Conservation (phyloP, 1,284 basidiomycete genomes). For the Stereum hirsutum region DNA sequence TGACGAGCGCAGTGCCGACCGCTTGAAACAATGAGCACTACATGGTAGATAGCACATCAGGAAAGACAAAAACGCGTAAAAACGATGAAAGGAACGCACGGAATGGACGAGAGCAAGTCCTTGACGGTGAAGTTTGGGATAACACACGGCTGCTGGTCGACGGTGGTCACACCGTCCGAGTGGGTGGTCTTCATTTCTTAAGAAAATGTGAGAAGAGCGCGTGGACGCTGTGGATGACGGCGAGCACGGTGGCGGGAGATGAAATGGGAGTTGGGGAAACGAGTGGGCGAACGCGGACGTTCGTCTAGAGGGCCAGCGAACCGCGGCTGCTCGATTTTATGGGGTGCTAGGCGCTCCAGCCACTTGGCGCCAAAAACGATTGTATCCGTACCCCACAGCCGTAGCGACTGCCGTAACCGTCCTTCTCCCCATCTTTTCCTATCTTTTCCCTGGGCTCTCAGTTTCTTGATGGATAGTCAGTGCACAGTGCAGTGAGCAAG, state of each 20-base stretch:
- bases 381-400: too few relatives aligned
- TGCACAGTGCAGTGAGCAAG: too few relatives aligned
- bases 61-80: neutral
- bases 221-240: slow-evolving; percentile 1
- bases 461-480: too few relatives aligned
- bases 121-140: slow-evolving; percentile 83
- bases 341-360: neutral
- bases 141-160: slow-evolving; percentile 54
- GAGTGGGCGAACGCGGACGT: neutral
- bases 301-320: slow-evolving; percentile 2
- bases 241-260: too few relatives aligned
- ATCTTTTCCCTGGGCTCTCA: too few relatives aligned
- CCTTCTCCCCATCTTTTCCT: too few relatives aligned
- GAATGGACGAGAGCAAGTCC: slow-evolving; percentile 82
- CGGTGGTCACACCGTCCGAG: slow-evolving; percentile 19
- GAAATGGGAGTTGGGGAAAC: neutral
- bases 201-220: slow-evolving; percentile 4
- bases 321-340: slow-evolving; percentile 4
- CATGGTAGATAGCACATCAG: neutral
- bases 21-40: slow-evolving; percentile 88
- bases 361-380: neutral
- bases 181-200: slow-evolving; percentile 13
- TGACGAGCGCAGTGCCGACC: slow-evolving; percentile 81
- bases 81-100: slow-evolving; percentile 43
- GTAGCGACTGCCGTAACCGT: too few relatives aligned